Base-by-base conservation (phyloP, 164 flowering plant species). In the Nymphaea thermarum region DNA sequence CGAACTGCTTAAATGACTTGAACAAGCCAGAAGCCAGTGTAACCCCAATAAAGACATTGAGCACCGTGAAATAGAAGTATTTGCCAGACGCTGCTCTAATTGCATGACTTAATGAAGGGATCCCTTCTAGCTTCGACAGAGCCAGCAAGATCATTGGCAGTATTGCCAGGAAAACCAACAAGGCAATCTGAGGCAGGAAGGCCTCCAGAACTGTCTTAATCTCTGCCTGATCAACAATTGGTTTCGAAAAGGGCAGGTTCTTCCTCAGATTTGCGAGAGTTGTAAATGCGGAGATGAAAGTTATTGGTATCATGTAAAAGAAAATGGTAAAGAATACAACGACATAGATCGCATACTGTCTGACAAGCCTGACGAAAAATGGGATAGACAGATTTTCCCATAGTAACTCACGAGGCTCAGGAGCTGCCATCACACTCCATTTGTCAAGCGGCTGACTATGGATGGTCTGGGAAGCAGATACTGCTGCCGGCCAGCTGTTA, bases 1-100 rank as follows among this genome's bases (percentile, higher is more conserved):
- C 66, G 55, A 94, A 72, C 7, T 43, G 45, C 81, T 88, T 90
- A 43, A 91, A 68, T 7, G 90, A 73, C 12, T 44, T 64, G 69
- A 87, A 86, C 69, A 94, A 65, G 16, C 95, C 81, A 36, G 83
- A 87, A 71, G 89, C 89, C 1, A 94, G 0, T 1, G 98, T 94
- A 6, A 94, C 93, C 63, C 98, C 98, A 76, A 94, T 74, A 59
- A 94, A 94, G 36, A 91, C 97, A 79, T 91, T 94, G 53, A 94
- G 74, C 62, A 94, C 84, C 2, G 79, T 65, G 71, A 94, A 94
- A 67, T 94, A 94, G 71, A 94, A 94, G 66, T 89, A 94, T 66
- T 94, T 94, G 53, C 98, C 98, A 0, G 97, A 90, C 17, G 93
- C 75, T 45, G 90, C 98, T 75, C 98, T 84, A 12, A 76, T 71